Evolutionary conservation across 192 early-diverging fungal species (phyloP).

Genomic region (Gryganskiella cystojenkinii): DNA sequence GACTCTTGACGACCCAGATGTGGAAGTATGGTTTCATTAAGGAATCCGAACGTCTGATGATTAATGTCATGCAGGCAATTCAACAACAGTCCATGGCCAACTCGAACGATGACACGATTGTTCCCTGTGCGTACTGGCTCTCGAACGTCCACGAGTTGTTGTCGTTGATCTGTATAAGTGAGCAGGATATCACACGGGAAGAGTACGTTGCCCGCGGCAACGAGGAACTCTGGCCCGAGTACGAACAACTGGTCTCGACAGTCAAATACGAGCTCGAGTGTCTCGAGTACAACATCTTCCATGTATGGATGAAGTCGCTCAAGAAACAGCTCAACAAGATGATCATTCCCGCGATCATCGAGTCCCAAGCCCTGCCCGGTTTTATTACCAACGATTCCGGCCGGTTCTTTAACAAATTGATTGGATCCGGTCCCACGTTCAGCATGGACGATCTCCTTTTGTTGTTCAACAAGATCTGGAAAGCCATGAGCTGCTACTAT

Average conservation of each 20-base stretch:
- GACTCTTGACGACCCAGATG: slow-evolving; percentile 86
- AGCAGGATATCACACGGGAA: slow-evolving; percentile 50
- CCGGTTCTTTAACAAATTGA: slow-evolving; percentile 92
- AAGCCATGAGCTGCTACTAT: slow-evolving; percentile 98
- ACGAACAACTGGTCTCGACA: slow-evolving; percentile 84
- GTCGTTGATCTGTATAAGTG: slow-evolving; percentile 75
- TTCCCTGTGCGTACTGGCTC: slow-evolving; percentile 94
- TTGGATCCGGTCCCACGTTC: slow-evolving; percentile 77
- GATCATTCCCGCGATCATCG: slow-evolving; percentile 96
- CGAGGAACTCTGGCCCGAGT: slow-evolving; percentile 74
- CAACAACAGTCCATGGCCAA: slow-evolving; percentile 76
- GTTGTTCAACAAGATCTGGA: slow-evolving; percentile 94
- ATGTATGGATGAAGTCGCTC: slow-evolving; percentile 98
- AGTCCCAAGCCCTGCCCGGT: slow-evolving; percentile 94
- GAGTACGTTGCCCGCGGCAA: slow-evolving; percentile 68
- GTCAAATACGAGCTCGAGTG: slow-evolving; percentile 92
- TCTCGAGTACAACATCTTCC: slow-evolving; percentile 94
- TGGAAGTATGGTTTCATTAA: slow-evolving; percentile 85
- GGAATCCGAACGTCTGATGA: slow-evolving; percentile 86
- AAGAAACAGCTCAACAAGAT: slow-evolving; percentile 95
- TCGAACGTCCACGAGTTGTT: slow-evolving; percentile 97
- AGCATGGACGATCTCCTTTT: slow-evolving; percentile 97
- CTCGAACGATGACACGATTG: slow-evolving; percentile 80
- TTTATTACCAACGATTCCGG: slow-evolving; percentile 93
- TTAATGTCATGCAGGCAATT: slow-evolving; percentile 87